A percentile compares a stretch with the other conserved stretches of the same genome.
These are phyloP conservation scores for Astrothelium macrocarpum DNA, from an alignment of 495 filamentous ascomycete genomes.

Conservation along the genomic window DNA sequence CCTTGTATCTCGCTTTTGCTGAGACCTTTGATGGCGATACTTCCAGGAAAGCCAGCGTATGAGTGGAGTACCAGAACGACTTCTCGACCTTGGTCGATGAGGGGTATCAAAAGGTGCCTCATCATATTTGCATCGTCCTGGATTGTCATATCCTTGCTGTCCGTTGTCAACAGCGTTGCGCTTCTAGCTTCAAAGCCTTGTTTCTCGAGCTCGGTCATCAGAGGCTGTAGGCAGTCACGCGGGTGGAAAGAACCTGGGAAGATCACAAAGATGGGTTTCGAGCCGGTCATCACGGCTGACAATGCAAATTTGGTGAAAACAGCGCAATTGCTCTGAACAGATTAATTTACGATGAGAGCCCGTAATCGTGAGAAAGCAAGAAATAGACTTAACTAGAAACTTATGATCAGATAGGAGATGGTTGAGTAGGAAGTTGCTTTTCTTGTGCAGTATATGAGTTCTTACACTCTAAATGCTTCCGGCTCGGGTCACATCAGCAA, in stretches of 20 bases:
- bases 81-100: not conserved
- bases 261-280: constrained; percentile 5
- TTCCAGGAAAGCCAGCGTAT: constrained; percentile 2
- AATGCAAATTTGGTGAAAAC: not conserved
- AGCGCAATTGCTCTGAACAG: not conserved
- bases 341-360: not conserved
- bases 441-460: too few relatives aligned
- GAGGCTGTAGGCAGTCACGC: constrained; percentile 1
- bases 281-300: not conserved
- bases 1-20: constrained; percentile 1
- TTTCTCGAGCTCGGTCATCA: not conserved
- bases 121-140: constrained; percentile 3
- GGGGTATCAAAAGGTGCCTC: not conserved
- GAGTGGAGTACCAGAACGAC: constrained; percentile 6
- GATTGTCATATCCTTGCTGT: not conserved
- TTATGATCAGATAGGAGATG: too few relatives aligned
- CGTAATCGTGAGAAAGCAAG: not conserved
- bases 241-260: constrained; percentile 1
- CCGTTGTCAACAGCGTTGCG: constrained; percentile 1
- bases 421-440: too few relatives aligned
- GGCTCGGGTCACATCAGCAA: too few relatives aligned
- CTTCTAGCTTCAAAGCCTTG: not conserved
- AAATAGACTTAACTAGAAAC: not conserved
- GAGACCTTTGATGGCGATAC: not conserved
- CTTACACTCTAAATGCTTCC: too few relatives aligned